Base-by-base conservation (phyloP, 2,329 filamentous ascomycete species). In the Curvularia lunata region DNA sequence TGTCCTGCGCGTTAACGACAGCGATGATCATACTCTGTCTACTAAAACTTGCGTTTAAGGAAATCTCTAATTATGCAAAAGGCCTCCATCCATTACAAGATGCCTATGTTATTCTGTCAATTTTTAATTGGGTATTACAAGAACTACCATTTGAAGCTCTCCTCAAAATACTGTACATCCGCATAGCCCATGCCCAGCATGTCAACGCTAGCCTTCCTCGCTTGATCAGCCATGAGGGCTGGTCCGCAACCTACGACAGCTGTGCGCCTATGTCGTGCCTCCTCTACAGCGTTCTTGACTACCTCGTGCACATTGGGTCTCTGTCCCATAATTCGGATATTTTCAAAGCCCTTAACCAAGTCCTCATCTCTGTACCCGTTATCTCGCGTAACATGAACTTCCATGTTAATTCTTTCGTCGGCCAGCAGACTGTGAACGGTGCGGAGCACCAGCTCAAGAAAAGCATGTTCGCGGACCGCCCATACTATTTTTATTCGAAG, bases 171-270 rank as follows among this genome's bases (percentile, higher is more conserved):
- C 48, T 78, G 75, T 9, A 82, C 66, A 0, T 71, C 64, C 1
- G 56, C 49, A 56, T 62, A 61, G 0, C 73, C 72, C 25, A 57
- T 57, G 7, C 42, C 63, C 30, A 75, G 48, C 64, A 77, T 75
- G 9, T 68, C 42, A 50, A 78, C 74, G 52, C 79, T 77, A 12
- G 78, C 76, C 19, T 64, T 74, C 25, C 81, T 71, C 9, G 78
- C 75, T 52, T 82, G 74, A 58, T 82, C 78, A 10, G 79, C 80
- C 80, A 83, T 80, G 1, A 67, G 70, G 0, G 69, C 68, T 2
- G 81, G 81, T 1, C 81, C 81, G 58, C 80, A 83, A 1, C 80
- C 77, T 13, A 83, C 59, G 37, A 82, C 71, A 0, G 75, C 79
- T 37, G 76, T 60, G 9, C 64, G 58, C 5, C 62, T 63, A 1